Conservation (phyloP, 1,139 yeast species). For the Hanseniaspora gamundiae region DNA sequence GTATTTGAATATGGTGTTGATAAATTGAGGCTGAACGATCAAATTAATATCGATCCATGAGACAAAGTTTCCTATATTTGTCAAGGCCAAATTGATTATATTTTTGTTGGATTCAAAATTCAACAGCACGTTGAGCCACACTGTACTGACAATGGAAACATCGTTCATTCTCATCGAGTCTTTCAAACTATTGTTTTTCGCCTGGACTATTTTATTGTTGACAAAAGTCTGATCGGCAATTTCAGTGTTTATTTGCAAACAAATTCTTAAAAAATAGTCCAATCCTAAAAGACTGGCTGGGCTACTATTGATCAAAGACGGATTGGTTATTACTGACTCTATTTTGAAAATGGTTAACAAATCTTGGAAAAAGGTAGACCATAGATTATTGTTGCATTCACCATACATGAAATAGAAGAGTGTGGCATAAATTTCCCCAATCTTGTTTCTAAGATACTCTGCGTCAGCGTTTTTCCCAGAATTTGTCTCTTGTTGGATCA, state of each 20-base stretch:
- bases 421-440: slow-evolving; percentile 61
- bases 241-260: slow-evolving; percentile 72
- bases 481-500: not conserved
- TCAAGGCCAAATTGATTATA: slow-evolving; percentile 18
- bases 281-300: slow-evolving; percentile 32
- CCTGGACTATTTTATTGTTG: slow-evolving; percentile 40
- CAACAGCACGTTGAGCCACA: slow-evolving; percentile 48
- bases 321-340: slow-evolving; percentile 20
- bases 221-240: slow-evolving; percentile 84
- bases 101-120: slow-evolving; percentile 5
- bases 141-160: slow-evolving; percentile 49
- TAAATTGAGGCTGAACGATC: slow-evolving; percentile 55
- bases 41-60: slow-evolving; percentile 90
- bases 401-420: slow-evolving; percentile 57
- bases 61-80: slow-evolving; percentile 66
- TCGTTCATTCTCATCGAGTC: slow-evolving; percentile 73
- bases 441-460: slow-evolving; percentile 60
- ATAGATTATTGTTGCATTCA: slow-evolving; percentile 31
- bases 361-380: slow-evolving; percentile 62
- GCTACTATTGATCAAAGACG: slow-evolving; percentile 16
- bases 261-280: slow-evolving; percentile 67
- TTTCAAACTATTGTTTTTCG: slow-evolving; percentile 60
- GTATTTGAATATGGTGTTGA: slow-evolving; percentile 51
- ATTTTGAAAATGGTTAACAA: slow-evolving; percentile 31
- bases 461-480: slow-evolving; percentile 32